Evolutionary conservation across 257 asterid genomes (phyloP), one percentile per base, ranked within the genome.

Genomic region (Ilex asprella): DNA sequence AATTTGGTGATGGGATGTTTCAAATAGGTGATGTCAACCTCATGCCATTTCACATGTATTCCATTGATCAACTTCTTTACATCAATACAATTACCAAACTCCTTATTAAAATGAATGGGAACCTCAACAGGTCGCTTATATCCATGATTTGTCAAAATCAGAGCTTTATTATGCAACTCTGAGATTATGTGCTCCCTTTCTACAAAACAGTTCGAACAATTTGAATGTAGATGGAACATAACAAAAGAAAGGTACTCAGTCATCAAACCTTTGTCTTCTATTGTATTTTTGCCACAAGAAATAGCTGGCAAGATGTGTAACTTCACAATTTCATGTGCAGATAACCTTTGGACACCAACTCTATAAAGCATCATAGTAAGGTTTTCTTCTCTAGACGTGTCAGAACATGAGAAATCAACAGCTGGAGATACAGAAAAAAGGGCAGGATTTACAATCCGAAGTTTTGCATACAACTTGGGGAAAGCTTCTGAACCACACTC

Each of bases 241-340:
- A 78, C 80, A 74, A 86, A 93, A 50, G 91, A 81, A 61, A 93
- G 83, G 83, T 89, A 93, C 73, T 93, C 99, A 35, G 74, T 68
- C 89, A 85, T 80, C 72, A 87, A 68, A 64, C 82, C 93, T 53
- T 74, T 79, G 62, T 79, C 73, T 64, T 61, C 79, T 8, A 35
- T 49, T 70, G 76, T 72, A 71, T 55, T 82, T 70, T 47, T 72
- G 50, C 63, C 80, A 75, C 77, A 79, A 69, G 80, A 82, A 62
- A 93, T 56, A 60, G 84, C 80, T 12, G 99, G 96, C 56, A 93
- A 72, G 64, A 93, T 76, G 60, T 93, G 99, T 59, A 67, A 71
- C 80, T 85, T 93, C 62, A 89, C 73, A 64, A 93, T 84, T 62
- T 93, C 96, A 81, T 93, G 99, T 65, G 79, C 87, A 50, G 96